Percentiles rank a stretch among this genome's conserved stretches.
Evolutionary conservation across 1,139 yeast species (phyloP).

Genomic region (Scheffersomyces parashehatae): DNA sequence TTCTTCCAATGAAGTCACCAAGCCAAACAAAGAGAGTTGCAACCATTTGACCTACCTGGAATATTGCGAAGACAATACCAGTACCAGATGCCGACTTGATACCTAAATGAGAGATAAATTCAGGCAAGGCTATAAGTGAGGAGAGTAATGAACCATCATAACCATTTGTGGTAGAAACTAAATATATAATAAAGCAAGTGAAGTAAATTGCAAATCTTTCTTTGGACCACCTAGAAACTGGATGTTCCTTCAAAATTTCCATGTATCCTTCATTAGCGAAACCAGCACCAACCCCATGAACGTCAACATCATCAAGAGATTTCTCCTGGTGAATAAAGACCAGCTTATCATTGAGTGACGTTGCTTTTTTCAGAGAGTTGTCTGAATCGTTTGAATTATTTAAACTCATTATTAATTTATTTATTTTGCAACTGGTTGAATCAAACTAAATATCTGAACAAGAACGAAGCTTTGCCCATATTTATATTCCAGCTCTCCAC

Average conservation of each 20-base stretch:
- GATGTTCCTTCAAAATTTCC: not conserved
- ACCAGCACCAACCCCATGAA: not conserved
- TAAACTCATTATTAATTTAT: not conserved
- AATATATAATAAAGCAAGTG: not conserved
- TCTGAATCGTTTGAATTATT: not conserved
- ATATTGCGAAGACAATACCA: constrained; percentile 21
- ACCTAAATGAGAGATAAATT: not conserved
- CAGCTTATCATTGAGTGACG: not conserved
- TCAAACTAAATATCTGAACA: too few species aligned
- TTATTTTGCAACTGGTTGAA: too few species aligned
- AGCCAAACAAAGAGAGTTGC: constrained; percentile 13
- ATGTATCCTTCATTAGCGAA: not conserved
- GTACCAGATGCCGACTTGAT: constrained; percentile 17
- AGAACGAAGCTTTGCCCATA: not conserved
- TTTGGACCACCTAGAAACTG: not conserved
- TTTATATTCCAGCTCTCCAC: not conserved
- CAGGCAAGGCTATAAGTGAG: not conserved
- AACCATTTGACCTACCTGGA: constrained; percentile 19
- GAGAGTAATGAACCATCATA: constrained; percentile 1
- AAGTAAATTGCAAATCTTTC: not conserved
- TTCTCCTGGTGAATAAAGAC: not conserved
- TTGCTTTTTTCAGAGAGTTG: too few species aligned
- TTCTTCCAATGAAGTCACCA: constrained; percentile 15
- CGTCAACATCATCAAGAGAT: not conserved
- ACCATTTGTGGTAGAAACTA: not conserved